Evolutionary conservation across 73 alveolate genomes (phyloP).

Genomic region (Tetrahymena elliotti): DNA sequence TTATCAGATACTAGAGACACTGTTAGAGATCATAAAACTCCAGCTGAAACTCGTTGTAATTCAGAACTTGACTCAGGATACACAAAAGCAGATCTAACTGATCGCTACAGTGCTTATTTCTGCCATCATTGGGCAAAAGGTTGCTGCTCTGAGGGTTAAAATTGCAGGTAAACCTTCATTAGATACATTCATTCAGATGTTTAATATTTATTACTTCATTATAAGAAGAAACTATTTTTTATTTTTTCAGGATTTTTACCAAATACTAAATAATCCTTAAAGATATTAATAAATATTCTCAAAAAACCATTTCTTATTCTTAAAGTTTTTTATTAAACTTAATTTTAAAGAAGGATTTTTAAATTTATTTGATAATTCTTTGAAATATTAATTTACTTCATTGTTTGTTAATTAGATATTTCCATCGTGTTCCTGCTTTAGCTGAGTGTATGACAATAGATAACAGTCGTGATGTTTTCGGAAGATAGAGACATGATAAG

Average conservation of each 20-base stretch:
- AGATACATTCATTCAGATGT: too few relatives aligned
- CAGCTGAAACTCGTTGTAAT: constrained; percentile 85
- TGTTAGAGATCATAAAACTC: constrained; percentile 72
- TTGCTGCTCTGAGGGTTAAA: constrained; percentile 97
- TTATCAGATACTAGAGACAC: constrained; percentile 74
- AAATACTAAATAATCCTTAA: too few relatives aligned
- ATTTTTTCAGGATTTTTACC: too few relatives aligned
- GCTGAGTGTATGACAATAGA: constrained; percentile 81
- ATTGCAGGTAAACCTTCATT: constrained; percentile 66
- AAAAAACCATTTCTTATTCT: too few relatives aligned
- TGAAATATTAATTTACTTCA: too few relatives aligned
- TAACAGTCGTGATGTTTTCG: constrained; percentile 90
- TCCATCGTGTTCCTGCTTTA: constrained; percentile 91
- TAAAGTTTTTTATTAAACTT: too few relatives aligned
- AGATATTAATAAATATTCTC: too few relatives aligned
- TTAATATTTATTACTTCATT: too few relatives aligned
- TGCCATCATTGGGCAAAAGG: constrained; percentile 93
- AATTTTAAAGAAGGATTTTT: too few relatives aligned
- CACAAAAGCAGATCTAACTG: constrained; percentile 90
- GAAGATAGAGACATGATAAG: constrained; percentile 90
- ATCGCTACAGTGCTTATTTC: constrained; percentile 80
- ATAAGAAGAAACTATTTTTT: too few relatives aligned
- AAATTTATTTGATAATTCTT: too few relatives aligned
- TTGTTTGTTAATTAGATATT: constrained; percentile 42
- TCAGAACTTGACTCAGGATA: constrained; percentile 95